Evolutionary conservation across 75 land plant species (phyloP).

Genomic region (Cryptomeria japonica): DNA sequence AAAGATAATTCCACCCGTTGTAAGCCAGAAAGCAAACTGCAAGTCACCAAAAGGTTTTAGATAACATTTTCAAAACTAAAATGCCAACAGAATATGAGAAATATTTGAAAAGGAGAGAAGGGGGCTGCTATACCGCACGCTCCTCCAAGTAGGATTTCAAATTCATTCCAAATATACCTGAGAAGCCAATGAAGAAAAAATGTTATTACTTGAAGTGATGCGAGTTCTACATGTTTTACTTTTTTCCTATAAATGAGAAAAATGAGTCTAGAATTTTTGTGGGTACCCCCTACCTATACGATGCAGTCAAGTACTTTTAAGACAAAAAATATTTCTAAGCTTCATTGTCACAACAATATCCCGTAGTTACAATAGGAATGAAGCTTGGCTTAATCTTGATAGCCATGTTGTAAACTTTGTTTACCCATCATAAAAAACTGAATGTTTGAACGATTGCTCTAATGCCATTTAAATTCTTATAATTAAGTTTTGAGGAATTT

Average conservation of each 20-base stretch:
- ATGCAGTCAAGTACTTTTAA: background rate
- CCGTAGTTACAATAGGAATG: too few relatives aligned
- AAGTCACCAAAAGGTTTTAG: background rate
- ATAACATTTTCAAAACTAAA: background rate
- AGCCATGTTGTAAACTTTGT: too few relatives aligned
- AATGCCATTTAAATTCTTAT: too few relatives aligned
- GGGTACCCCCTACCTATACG: background rate
- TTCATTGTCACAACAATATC: too few relatives aligned
- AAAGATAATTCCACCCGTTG: conserved; percentile 83
- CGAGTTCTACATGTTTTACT: background rate
- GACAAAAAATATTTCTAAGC: too few relatives aligned
- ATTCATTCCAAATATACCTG: conserved; percentile 99
- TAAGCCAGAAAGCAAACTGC: conserved; percentile 97
- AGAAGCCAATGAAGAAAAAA: conserved; percentile 2
- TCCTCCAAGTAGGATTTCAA: conserved; percentile 94
- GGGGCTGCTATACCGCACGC: conserved; percentile 59
- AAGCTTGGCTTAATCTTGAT: too few relatives aligned
- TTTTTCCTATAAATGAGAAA: background rate
- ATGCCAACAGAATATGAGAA: background rate
- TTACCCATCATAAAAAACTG: too few relatives aligned
- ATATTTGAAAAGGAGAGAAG: background rate
- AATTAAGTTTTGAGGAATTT: too few relatives aligned
- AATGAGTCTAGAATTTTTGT: background rate
- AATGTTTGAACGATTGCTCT: too few relatives aligned
- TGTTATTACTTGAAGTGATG: background rate